phyloP scores from a whole-genome alignment of 2,329 filamentous ascomycete genomes.

The Aspergillus tamarii region DNA sequence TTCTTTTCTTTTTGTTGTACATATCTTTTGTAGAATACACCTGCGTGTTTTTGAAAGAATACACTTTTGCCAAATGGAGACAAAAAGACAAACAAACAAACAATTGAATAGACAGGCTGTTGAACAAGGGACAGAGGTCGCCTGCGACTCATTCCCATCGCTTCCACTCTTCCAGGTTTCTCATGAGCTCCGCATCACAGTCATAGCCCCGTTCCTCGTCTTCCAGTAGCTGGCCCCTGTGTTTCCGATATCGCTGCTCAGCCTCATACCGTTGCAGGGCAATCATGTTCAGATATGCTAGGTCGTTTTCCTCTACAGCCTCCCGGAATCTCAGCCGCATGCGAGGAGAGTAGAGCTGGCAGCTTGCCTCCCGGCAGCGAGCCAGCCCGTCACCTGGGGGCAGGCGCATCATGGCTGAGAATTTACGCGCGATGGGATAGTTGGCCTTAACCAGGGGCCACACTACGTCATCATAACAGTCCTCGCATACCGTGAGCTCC shows the following conservation, averaged over 20 bases:
- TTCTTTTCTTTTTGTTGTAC: constrained; percentile 1
- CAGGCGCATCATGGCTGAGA: constrained; percentile 64
- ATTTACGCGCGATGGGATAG: constrained; percentile 64
- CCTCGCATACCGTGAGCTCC: constrained; percentile 80
- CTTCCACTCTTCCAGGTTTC: constrained; percentile 56
- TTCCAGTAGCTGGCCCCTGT: constrained; percentile 56
- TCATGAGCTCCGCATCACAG: constrained; percentile 50
- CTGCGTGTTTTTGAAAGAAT: constrained; percentile 6
- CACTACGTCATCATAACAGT: constrained; percentile 83
- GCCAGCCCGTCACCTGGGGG: constrained; percentile 54
- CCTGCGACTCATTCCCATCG: constrained; percentile 49
- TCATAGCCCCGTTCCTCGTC: constrained; percentile 64
- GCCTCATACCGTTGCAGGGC: constrained; percentile 62
- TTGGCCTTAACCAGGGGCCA: constrained; percentile 64
- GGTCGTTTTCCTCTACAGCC: constrained; percentile 68
- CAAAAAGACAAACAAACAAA: neutral
- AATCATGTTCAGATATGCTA: constrained; percentile 64
- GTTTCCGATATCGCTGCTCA: constrained; percentile 62
- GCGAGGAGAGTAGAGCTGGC: constrained; percentile 77
- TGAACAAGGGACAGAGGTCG: constrained; percentile 8
- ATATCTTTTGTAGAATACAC: constrained; percentile 15
- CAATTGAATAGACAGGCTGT: constrained; percentile 3
- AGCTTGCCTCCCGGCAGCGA: constrained; percentile 53
- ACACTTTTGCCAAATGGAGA: neutral
- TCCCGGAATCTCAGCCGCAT: constrained; percentile 76